Evolutionary conservation across 257 asterid genomes (phyloP).

Genomic region (Jacaranda mimosifolia): DNA sequence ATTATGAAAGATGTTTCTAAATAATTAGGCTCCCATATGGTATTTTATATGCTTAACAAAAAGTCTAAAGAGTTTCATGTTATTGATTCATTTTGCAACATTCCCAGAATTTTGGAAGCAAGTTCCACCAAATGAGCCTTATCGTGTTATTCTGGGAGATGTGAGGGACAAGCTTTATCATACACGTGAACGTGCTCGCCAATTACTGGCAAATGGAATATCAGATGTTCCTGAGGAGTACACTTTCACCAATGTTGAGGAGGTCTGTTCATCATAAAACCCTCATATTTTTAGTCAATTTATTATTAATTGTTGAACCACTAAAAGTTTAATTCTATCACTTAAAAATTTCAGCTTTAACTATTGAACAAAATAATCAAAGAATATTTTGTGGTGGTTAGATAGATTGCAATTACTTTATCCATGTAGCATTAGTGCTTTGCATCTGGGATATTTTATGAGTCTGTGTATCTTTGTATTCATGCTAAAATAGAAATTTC

Average conservation of each 20-base stretch:
- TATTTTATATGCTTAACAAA: constrained; percentile 8
- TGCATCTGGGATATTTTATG: too few relatives aligned
- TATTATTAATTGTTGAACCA: neutral
- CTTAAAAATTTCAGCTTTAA: neutral
- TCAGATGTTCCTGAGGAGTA: constrained; percentile 81
- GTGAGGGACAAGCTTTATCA: constrained; percentile 92
- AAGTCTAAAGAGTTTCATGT: neutral
- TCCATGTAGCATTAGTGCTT: too few relatives aligned
- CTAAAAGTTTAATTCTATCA: neutral
- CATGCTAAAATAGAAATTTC: too few relatives aligned
- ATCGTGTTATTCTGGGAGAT: constrained; percentile 93
- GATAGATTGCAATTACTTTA: too few relatives aligned
- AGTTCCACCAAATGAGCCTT: constrained; percentile 88
- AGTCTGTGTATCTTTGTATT: too few relatives aligned
- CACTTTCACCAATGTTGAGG: constrained; percentile 70
- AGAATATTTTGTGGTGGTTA: neutral
- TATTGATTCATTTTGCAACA: constrained; percentile 1
- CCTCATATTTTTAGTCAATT: neutral
- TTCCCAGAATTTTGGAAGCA: constrained; percentile 92
- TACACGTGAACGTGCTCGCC: constrained; percentile 96
- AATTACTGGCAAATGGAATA: constrained; percentile 65
- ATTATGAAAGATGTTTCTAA: too few relatives aligned
- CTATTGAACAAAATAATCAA: neutral
- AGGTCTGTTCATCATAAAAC: constrained; percentile 54
- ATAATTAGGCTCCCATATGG: neutral